Evolutionary conservation across 1,284 basidiomycete genomes (phyloP), one percentile per base, ranked within the genome.

Genomic region (Pterulicium gracile): DNA sequence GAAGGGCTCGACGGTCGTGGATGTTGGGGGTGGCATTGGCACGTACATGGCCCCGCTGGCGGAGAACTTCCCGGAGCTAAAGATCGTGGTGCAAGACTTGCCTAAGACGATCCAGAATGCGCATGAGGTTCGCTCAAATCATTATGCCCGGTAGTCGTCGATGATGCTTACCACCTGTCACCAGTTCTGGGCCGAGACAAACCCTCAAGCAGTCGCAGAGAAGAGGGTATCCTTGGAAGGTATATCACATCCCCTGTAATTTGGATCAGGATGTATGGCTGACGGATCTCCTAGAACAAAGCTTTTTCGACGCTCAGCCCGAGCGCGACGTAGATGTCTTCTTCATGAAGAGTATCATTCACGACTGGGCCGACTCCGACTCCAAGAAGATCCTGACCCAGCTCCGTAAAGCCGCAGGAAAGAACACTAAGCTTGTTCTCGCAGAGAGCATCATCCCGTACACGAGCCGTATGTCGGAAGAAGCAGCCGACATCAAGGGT

Each of bases 91-190:
- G n/a, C 39, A 41, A 20, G 39, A 41, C 18, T 17, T 3, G 18
- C 46, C 14, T 44, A 4, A 34, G 54, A 55, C 47, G 2, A 54
- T 50, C 24, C 10, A n/a, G 10, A 32, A 7, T 10, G 27, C 27
- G 27, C 10, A 32, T 7, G n/a, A 32, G 27, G 27, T 32, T 10
- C 7, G 27, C 27, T 10, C n/a, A 32, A 47, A 54, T 12, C 57
- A 55, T 22, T 32, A 14, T 52, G 47, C 1, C 49, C 55, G 0
- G 35, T 48, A 5, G 42, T 62, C 22, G 57, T 61, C 7, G 60
- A 60, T 44, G 57, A 61, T 41, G 58, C 7, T 53, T 4, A 12
- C 43, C 21, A n/a, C n/a, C n/a, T n/a, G n/a, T n/a, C n/a, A n/a
- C 27, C n/a, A 32, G 27, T 32, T 32, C 27, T 32, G 27, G 27